Evolutionary conservation across 2,329 filamentous ascomycete genomes (phyloP), one percentile per base, ranked within the genome.

Genomic region (Golovinomyces cichoracearum): DNA sequence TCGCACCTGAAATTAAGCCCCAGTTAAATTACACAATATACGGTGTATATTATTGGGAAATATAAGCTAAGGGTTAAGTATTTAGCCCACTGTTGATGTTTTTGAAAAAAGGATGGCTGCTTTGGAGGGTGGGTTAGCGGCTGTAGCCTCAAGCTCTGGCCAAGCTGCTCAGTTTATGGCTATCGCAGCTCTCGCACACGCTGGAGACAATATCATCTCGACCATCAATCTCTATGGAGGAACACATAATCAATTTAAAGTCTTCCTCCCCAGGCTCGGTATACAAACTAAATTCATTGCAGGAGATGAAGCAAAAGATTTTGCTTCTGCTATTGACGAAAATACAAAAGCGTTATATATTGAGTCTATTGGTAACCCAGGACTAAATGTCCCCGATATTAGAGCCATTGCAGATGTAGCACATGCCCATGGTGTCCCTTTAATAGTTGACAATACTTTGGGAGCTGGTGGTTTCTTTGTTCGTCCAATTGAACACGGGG

Each of bases 161-260:
- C 85, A 93, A 64, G 75, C 83, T 2, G 88, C 88, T 1, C 86
- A 94, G 62, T 93, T 94, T 68, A 86, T 94, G 70, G 70, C 84
- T 49, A 78, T 94, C 58, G 71, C 76, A 22, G 78, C 85, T 5
- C 76, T 95, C n/a, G 84, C 84, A 4, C 76, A 83, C 52, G 73
- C 77, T 0, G 88, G 88, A 45, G 86, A 94, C 69, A 94, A 94
- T 68, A 93, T 94, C 57, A 74, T 94, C 47, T 80, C 83, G 12
- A 93, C 88, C 5, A 78, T 79, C 47, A 93, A 92, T 65, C 69
- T 94, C 50, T 93, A 94, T 65, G 86, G 86, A 55, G 86, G 86
- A 62, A 94, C 88, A 15, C 94, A 93, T 70, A 94, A 95, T 67
- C 88, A 94, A 68, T 76, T 94, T 67, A 94, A 94, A 67, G 85